These are phyloP conservation scores for Zygoascus sp. DNA, from an alignment of 1,139 yeast genomes.

Conservation along the genomic window DNA sequence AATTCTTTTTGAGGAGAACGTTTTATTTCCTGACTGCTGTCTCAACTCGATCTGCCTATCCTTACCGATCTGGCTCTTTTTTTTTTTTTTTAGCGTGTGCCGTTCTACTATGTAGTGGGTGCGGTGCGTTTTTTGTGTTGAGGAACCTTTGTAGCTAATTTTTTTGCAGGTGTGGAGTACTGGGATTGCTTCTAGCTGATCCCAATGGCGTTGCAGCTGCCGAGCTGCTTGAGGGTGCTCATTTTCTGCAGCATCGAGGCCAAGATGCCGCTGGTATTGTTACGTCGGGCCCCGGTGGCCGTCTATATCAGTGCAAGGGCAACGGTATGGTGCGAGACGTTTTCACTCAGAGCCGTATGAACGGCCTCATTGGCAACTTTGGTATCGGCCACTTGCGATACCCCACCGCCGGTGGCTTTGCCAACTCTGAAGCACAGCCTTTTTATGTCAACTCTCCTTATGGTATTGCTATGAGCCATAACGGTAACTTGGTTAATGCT, in stretches of 20 bases:
- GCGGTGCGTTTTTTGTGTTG: background rate
- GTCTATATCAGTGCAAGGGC: slow-evolving; percentile 96
- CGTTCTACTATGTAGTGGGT: background rate
- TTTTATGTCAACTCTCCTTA: slow-evolving; percentile 96
- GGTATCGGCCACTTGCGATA: slow-evolving; percentile 93
- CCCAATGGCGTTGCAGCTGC: slow-evolving; percentile 72
- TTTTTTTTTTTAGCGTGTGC: background rate
- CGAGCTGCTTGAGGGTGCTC: slow-evolving; percentile 87
- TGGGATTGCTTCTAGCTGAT: slow-evolving; percentile 83
- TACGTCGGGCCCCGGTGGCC: slow-evolving; percentile 90
- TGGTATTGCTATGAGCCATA: slow-evolving; percentile 85
- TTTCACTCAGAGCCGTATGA: slow-evolving; percentile 77
- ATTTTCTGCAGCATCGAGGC: slow-evolving; percentile 94
- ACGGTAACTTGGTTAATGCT: slow-evolving; percentile 91
- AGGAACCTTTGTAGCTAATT: slow-evolving; percentile 9
- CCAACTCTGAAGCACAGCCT: slow-evolving; percentile 98
- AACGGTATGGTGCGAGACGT: slow-evolving; percentile 99
- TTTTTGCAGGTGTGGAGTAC: slow-evolving; percentile 74
- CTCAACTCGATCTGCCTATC: background rate
- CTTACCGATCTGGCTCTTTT: background rate
- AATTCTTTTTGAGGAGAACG: slow-evolving; percentile 38
- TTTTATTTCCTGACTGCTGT: slow-evolving; percentile 1
- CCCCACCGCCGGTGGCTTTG: slow-evolving; percentile 98
- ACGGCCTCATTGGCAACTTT: slow-evolving; percentile 83
- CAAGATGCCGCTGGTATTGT: slow-evolving; percentile 99